Evolutionary conservation across 2,329 filamentous ascomycete genomes (phyloP), one percentile per base, ranked within the genome.

Genomic region (Botrytis cinerea): DNA sequence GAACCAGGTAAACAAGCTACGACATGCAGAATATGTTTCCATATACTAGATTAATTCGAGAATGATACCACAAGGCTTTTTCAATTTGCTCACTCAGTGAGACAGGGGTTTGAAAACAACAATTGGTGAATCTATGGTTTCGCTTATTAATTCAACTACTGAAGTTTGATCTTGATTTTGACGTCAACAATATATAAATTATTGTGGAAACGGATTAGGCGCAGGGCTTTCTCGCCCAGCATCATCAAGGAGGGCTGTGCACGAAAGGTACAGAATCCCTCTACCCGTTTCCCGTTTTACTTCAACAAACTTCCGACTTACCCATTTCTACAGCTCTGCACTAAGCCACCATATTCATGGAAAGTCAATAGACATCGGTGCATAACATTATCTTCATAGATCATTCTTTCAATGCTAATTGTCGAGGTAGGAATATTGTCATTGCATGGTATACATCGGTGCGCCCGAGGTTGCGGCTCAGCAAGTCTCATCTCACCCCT

Each of bases 391-490:
- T 25, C 2, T 43, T 22, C 6, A 5, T 57, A 3, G 22, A 22
- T 1, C 14, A 20, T 57, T 28, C 4, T 68, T 9, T 68, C 25
- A 57, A 32, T 57, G 54, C 66, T 32, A 28, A 68, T 57, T 25
- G 18, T 43, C n/a, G 5, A 43, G 16, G 57, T 32, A 68, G 48
- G 66, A 57, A 25, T 25, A 40, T 51, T 16, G 46, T 54, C 35
- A 22, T 32, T 20, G 5, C 32, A 68, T 43, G 38, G 25, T 46
- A 7, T 22, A 2, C n/a, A n/a, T 61, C 35, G 25, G 32, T 57
- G 38, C 45, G 51, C 48, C 72, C 60, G 43, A 51, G 32, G n/a
- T 51, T 51, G 62, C 63, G 51, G 54, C 71, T 72, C 28, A 69
- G 71, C 63, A 69, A 48, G 69, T 43, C 18, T 3, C 22, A 63